Base-by-base conservation (phyloP, 2,329 filamentous ascomycete species). In the Aspergillus tubingensis region DNA sequence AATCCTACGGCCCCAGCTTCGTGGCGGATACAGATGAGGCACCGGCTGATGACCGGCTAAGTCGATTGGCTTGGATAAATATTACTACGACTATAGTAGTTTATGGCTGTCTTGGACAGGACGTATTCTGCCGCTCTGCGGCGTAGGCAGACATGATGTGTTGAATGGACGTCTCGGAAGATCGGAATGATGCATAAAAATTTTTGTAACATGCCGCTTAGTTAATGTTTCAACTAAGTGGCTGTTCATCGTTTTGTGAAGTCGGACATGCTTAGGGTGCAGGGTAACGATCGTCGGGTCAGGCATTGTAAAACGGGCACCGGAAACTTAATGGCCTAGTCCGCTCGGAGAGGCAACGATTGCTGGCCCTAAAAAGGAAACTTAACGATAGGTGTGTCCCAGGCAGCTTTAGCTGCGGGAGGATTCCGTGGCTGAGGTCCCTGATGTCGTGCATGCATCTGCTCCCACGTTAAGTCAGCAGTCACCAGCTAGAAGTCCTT, bases 371-470 rank as follows among this genome's bases (percentile, higher is more conserved):
- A 50, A 50, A 15, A 17, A 50, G 47, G 25, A 8, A 50, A 50
- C 5, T 50, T 32, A 27, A 50, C 47, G 47, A 50, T 30, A 50
- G 25, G 47, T 1, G 25, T 11, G 15, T 32, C 38, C 41, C 21
- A 57, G 56, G 58, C 53, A 43, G 32, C 23, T 23, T 52, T 59
- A 54, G 56, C 30, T 52, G 60, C 60, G 60, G 60, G 60, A 62
- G 44, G 51, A 59, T 51, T 62, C 56, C 47, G 60, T 52, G 52
- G 50, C 47, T 36, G 25, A 17, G 5, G 17, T 50, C 47, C n/a
- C n/a, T 30, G 25, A 50, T 50, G 27, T 32, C 25, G 27, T 27
- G 47, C 47, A 50, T 50, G 47, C 21, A 17, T 30, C 17, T 32
- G 30, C 25, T 58, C 30, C 32, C 11, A 36, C 5, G 32, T 36